Evolutionary conservation across 768 basidiomycete species (phyloP).

Genomic region (Termitomyces sp.): DNA sequence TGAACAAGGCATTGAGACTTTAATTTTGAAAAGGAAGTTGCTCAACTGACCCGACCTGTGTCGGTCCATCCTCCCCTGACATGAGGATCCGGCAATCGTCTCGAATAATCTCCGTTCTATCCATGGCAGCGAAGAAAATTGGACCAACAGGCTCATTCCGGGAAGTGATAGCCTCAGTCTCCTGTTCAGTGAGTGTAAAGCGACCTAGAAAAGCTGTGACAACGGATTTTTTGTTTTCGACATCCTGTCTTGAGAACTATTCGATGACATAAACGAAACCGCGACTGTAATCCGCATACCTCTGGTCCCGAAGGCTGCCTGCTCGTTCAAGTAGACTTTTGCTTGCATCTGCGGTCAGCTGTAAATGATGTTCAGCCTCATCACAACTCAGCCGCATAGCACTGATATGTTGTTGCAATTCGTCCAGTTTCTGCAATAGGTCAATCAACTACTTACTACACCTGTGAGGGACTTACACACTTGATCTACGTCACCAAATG

Average conservation of each 20-base stretch:
- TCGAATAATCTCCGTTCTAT: conserved; percentile 78
- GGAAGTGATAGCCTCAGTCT: conserved; percentile 70
- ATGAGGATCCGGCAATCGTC: conserved; percentile 83
- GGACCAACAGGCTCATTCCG: conserved; percentile 71
- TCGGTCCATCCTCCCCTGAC: conserved; percentile 77
- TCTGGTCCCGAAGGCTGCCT: conserved; percentile 64
- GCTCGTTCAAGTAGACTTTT: conserved; percentile 79
- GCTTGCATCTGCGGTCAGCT: conserved; percentile 71
- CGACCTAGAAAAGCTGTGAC: conserved; percentile 74
- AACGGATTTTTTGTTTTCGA: conserved; percentile 68
- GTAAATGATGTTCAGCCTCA: conserved; percentile 73
- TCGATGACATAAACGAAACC: neutral
- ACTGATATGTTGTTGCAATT: conserved; percentile 68
- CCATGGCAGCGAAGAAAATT: conserved; percentile 81
- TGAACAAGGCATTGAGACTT: conserved; percentile 21
- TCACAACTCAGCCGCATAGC: conserved; percentile 83
- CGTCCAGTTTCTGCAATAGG: conserved; percentile 67
- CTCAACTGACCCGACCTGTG: conserved; percentile 61
- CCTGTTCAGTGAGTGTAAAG: conserved; percentile 77
- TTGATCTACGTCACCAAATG: conserved; percentile 85
- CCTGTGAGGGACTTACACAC: conserved; percentile 42
- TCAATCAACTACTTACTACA: conserved; percentile 1
- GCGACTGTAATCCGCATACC: conserved; percentile 34
- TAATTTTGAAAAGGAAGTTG: neutral
- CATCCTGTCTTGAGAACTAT: conserved; percentile 45